phyloP scores from a whole-genome alignment of 73 alveolate species.

The Tetrahymena elliotti region DNA sequence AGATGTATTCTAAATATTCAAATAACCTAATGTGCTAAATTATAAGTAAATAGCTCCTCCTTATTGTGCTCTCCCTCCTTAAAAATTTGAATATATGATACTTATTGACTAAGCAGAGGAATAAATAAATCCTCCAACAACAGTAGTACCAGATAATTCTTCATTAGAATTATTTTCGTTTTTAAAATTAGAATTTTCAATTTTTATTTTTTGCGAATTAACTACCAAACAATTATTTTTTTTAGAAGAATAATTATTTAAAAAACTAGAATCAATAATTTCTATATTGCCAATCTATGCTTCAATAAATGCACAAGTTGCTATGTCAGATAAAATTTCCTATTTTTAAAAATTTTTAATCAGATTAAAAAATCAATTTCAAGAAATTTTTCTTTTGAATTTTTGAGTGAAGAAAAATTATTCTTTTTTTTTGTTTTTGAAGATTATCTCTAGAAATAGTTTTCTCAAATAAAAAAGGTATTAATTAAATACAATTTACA shows the following conservation, averaged over 20 bases:
- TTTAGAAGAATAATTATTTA: neutral
- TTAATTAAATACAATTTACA: neutral
- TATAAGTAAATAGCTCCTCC: neutral
- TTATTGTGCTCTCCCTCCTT: neutral
- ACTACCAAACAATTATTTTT: neutral
- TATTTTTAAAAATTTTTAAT: neutral
- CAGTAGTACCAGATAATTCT: neutral
- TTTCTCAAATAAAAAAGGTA: too few species aligned
- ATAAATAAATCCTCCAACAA: neutral
- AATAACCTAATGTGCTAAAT: neutral
- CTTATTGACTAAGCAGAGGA: neutral
- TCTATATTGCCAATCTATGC: neutral
- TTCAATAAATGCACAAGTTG: neutral
- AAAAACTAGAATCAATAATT: neutral
- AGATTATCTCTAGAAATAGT: too few species aligned
- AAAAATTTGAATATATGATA: neutral
- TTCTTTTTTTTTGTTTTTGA: too few species aligned
- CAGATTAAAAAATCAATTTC: neutral
- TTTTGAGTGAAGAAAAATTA: neutral
- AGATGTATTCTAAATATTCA: neutral
- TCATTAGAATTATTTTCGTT: neutral
- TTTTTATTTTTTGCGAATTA: neutral
- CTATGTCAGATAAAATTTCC: neutral
- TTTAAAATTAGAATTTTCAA: neutral
- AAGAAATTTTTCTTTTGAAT: neutral